Conservation (phyloP, 768 basidiomycete genomes). For the Agrocybe chaxingu region DNA sequence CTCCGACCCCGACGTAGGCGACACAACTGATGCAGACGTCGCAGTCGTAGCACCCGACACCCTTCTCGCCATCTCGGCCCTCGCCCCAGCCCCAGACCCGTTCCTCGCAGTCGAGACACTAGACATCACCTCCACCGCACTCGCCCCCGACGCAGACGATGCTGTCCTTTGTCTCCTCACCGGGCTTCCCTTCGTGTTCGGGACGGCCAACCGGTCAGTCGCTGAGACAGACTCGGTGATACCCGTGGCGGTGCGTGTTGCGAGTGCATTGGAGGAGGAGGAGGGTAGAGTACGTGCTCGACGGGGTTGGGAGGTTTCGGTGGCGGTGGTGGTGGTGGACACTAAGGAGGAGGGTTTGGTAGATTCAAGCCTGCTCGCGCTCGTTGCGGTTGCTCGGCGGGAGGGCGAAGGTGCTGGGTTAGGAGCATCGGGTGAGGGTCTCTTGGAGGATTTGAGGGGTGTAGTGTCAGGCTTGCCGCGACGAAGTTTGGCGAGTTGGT, state of each 20-base stretch:
- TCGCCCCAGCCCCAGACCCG: background rate
- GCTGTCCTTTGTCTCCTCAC: slow-evolving; percentile 19
- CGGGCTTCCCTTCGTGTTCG: slow-evolving; percentile 9
- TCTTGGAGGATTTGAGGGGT: slow-evolving; percentile 8
- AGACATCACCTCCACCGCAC: slow-evolving; percentile 12
- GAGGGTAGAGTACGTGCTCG: slow-evolving; percentile 26
- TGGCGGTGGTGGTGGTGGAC: background rate
- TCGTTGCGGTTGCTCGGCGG: background rate
- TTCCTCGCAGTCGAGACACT: slow-evolving; percentile 4
- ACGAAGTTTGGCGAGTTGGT: slow-evolving; percentile 11
- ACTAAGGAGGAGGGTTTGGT: too few relatives aligned
- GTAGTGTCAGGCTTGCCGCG: slow-evolving; percentile 11
- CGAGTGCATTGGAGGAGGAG: slow-evolving; percentile 7
- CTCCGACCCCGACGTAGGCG: background rate
- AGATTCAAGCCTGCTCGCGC: background rate
- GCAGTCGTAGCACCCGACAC: background rate
- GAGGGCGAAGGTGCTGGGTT: slow-evolving; percentile 1
- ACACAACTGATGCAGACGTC: slow-evolving; percentile 1
- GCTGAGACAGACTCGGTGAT: slow-evolving; percentile 15
- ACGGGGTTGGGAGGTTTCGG: slow-evolving; percentile 16
- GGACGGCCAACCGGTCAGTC: slow-evolving; percentile 9
- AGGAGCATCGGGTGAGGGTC: background rate
- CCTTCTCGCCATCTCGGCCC: background rate
- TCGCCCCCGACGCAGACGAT: slow-evolving; percentile 25
- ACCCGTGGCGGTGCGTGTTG: slow-evolving; percentile 10